Percentiles rank a stretch among this genome's conserved stretches.
Evolutionary conservation across 2,329 filamentous ascomycete species (phyloP).

Genomic region (Fusarium algeriense): DNA sequence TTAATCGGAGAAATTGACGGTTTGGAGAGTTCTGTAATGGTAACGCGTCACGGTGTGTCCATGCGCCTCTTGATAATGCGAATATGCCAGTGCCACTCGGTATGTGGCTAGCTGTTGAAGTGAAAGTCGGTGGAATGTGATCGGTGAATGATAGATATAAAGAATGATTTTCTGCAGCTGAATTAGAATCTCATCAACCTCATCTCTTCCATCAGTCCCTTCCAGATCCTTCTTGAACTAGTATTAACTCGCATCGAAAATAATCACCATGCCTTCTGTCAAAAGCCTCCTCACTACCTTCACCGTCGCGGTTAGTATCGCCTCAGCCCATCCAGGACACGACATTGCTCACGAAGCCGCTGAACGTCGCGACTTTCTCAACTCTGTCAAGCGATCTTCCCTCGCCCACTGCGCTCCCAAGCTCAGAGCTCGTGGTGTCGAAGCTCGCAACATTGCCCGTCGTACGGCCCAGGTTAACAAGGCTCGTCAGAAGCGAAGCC

Average conservation of each 20-base stretch:
- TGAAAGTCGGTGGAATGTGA: not conserved
- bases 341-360: slow-evolving; percentile 61
- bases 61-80: slow-evolving; percentile 5
- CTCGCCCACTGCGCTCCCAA: slow-evolving; percentile 61
- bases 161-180: not conserved
- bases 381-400: slow-evolving; percentile 54
- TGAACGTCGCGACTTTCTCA: slow-evolving; percentile 61
- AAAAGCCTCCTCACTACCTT: slow-evolving; percentile 30
- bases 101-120: slow-evolving; percentile 8
- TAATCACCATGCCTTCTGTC: slow-evolving; percentile 18
- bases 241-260: no score
- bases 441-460: slow-evolving; percentile 58
- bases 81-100: not conserved
- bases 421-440: slow-evolving; percentile 61
- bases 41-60: slow-evolving; percentile 18
- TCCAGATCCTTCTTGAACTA: not conserved
- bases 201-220: not conserved
- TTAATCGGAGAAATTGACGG: not conserved
- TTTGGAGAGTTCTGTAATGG: not conserved
- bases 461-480: slow-evolving; percentile 57
- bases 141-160: not conserved
- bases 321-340: slow-evolving; percentile 62
- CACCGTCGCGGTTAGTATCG: slow-evolving; percentile 30
- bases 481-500: slow-evolving; percentile 55
- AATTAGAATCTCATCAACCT: not conserved